Base-by-base conservation (phyloP, 1,284 basidiomycete genomes). In the Microbotryum saponariae region DNA sequence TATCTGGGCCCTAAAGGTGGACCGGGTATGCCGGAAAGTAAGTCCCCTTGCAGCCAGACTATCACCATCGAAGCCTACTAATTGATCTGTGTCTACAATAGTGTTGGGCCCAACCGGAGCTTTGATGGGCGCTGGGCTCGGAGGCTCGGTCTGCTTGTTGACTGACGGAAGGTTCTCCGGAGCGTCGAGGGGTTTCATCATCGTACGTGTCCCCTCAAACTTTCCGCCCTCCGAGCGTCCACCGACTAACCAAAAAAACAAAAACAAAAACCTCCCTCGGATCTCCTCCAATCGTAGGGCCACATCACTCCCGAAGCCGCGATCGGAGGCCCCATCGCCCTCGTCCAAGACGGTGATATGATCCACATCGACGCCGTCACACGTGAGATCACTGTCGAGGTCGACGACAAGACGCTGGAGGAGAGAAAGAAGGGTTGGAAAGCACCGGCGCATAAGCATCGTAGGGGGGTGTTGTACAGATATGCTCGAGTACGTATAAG, bases 131-230 rank as follows among this genome's bases (percentile, higher is more conserved):
- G 91, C 92, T 57, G 93, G 93, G 45, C 80, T 97, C 25, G 86
- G 89, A n/a, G 83, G 86, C 62, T 87, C 87, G 54, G 91, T 91
- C 2, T 91, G 91, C 1, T 82, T 94, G 63, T 84, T 97, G 71
- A 97, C 93, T 2, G 59, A 57, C 45, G 93, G 93, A 54, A 84
- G 93, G 46, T 97, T 97, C 81, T 91, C 88, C 37, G 93, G 92
- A 56, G 90, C 61, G 6, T 60, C 58, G 23, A 27, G 61, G n/a
- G 61, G 61, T 6, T 61, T 61, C 60, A 61, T 61, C 42, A 52
- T 57, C 18, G 88, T 55, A 12, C 18, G 54, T 46, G 5, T 20
- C 16, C 5, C 33, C 20, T 29, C 42, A n/a, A 20, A 16, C 56
- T 23, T 16, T 31, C 14, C 6, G 37, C 12, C 14, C 16, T 42